Base-by-base conservation (phyloP, 2,329 filamentous ascomycete genomes). In the Colletotrichum cuscutae region DNA sequence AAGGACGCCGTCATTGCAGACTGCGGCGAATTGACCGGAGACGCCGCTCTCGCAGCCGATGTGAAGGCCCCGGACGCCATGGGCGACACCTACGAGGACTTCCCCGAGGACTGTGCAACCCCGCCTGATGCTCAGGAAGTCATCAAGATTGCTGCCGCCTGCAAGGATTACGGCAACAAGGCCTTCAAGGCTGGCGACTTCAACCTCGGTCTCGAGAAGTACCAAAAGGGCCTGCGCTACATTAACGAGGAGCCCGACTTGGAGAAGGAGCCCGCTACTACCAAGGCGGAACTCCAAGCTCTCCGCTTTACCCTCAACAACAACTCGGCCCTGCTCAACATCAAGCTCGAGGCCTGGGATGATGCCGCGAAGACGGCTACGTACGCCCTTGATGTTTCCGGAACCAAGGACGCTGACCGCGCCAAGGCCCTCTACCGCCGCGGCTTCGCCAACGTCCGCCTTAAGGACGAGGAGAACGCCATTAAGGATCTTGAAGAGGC, bases 61-160 rank as follows among this genome's bases (percentile, higher is more conserved):
- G 88, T 91, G 78, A 94, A 93, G 84, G 84, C 87, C 46, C 89
- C 94, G 69, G 96, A 98, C 81, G 86, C 90, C 65, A 94, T 94
- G 15, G 97, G 97, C 75, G 97, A 99, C 85, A 89, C 91, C 6
- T 98, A 97, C 84, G 96, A 98, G 85, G 97, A 98, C 82, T 98
- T 94, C 84, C 97, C 97, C 42, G 95, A 98, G 81, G 97, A 99
- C 84, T 90, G 92, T 78, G 82, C 81, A 24, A 81, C 84, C 74
- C 86, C 91, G 66, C 88, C 95, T 75, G 89, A 90, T 62, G 93
- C 93, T 15, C 81, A 87, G 22, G 89, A 93, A 74, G 90, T 95
- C 74, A 88, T 94, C 81, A 90, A 93, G 83, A 95, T 98, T 74
- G 95, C 94, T 2, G 86, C 89, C 5, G 94, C 94, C 76, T 91